Base-by-base conservation (phyloP, 257 asterid species). In the Misopates orontium region DNA sequence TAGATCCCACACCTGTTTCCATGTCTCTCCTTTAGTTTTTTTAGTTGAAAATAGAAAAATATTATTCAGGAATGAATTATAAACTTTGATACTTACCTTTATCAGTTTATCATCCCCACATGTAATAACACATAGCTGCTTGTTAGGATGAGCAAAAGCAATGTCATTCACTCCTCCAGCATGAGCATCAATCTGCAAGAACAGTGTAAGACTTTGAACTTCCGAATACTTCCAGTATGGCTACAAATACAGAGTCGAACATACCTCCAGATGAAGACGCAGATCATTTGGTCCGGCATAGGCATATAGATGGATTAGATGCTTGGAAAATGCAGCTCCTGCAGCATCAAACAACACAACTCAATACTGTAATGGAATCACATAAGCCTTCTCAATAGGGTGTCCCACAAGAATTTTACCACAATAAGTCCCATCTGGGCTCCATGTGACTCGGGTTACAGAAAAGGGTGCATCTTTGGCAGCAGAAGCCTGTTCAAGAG, bases 51-150 rank as follows among this genome's bases (percentile, higher is more conserved):
- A n/a, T 45, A 21, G 49, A 75, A 31, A 57, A 42, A 47, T 2
- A 68, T 56, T 1, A 32, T 55, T 24, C 49, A 56, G 53, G 58
- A 49, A 66, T 71, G 3, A 44, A 64, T 18, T 10, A 31, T 8
- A 50, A 70, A 62, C 48, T 71, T 45, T n/a, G 28, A 63, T 53
- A 72, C 77, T 56, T 74, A 89, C 99, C 91, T 86, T 90, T 71
- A 90, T 90, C 80, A 88, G 63, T 80, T 90, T 87, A 79, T 90
- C 97, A 85, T 94, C 99, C 60, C 99, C 99, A 79, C 99, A 94
- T 23, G 99, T 90, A 25, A 90, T 88, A 10, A 90, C 78, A 74
- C 97, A 94, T 21, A 82, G 82, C 78, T 86, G 97, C 77, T 94
- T 90, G 79, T 90, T 94, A 65, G 99, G 97, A 78, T 84, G 86